Evolutionary conservation across 2,329 filamentous ascomycete genomes (phyloP), one percentile per base, ranked within the genome.

Genomic region (Triangularia verruculosa): DNA sequence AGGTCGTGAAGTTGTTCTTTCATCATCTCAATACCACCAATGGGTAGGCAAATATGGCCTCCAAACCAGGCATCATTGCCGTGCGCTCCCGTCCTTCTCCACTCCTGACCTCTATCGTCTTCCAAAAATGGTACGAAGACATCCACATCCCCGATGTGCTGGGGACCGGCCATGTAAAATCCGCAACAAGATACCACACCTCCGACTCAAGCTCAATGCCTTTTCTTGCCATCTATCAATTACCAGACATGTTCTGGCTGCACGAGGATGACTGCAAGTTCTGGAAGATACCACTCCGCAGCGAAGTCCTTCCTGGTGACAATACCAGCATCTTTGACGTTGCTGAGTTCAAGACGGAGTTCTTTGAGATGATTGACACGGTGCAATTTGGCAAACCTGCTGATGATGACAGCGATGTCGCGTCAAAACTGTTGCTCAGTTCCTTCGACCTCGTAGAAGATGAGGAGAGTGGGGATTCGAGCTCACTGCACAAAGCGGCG

Each of bases 131-230:
- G 66, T 68, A 68, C 63, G 66, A 68, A 11, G 34, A 63, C 7
- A 54, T 64, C 9, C 66, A 68, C 63, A 68, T 68, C 54, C 66
- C 64, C 6, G 63, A 68, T 43, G 43, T 66, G 25, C 55, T 68
- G 2, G 58, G 52, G 9, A 66, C 64, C 1, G 30, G 53, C 20
- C 56, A 55, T 12, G 56, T 66, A 25, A 51, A 34, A 9, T 24
- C 53, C 4, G 61, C 63, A 13, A 25, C 59, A 15, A 62, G 66
- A 24, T 68, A 61, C 39, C 51, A 47, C n/a, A 15, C 28, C 11
- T 7, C 34, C 34, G 34, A 28, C 27, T 28, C 27, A 55, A 12
- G 53, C 27, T 17, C 52, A n/a, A 53, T 51, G 13, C 66, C 63
- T 22, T 65, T 58, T 43, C 63, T 68, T 11, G 63, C 61, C 15